Percentiles rank a stretch among this genome's conserved stretches.
phyloP scores from a whole-genome alignment of 306 rosid genomes.

The Arachis stenosperma region DNA sequence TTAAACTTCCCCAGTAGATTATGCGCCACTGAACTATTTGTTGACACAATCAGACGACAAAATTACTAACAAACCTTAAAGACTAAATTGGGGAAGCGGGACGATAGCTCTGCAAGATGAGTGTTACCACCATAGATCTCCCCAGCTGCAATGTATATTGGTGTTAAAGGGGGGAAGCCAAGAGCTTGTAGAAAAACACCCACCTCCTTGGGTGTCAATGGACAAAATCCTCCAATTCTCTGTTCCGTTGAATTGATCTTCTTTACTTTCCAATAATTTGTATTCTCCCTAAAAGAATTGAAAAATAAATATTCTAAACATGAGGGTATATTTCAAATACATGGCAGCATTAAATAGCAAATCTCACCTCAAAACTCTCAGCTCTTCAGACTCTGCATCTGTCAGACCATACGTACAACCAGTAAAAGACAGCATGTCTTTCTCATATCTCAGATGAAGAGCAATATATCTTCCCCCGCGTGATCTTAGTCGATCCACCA shows the following conservation, averaged over 20 bases:
- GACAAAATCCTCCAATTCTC: constrained; percentile 86
- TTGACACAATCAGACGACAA: neutral
- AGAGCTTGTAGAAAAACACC: constrained; percentile 90
- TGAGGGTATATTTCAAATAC: neutral
- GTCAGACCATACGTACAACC: constrained; percentile 89
- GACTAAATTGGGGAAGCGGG: constrained; percentile 75
- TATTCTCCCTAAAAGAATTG: constrained; percentile 72
- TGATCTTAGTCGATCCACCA: constrained; percentile 92
- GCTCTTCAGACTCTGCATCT: constrained; percentile 81
- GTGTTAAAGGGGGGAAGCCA: constrained; percentile 76
- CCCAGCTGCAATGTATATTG: constrained; percentile 92
- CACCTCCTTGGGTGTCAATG: constrained; percentile 89
- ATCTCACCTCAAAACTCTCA: constrained; percentile 82
- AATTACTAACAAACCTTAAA: constrained; percentile 60
- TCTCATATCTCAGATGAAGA: constrained; percentile 94
- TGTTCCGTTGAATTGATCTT: constrained; percentile 82
- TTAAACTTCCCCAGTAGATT: constrained; percentile 37
- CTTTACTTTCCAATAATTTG: constrained; percentile 88
- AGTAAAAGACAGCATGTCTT: constrained; percentile 93
- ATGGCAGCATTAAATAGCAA: constrained; percentile 21
- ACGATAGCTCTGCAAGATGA: constrained; percentile 76
- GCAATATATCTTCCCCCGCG: constrained; percentile 84
- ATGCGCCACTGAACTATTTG: constrained; percentile 37
- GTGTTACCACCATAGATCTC: constrained; percentile 85
- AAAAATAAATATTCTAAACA: constrained; percentile 30